These are phyloP conservation scores for Euphorbia schlechtendalii DNA, from an alignment of 441 rosid species.

Conservation along the genomic window DNA sequence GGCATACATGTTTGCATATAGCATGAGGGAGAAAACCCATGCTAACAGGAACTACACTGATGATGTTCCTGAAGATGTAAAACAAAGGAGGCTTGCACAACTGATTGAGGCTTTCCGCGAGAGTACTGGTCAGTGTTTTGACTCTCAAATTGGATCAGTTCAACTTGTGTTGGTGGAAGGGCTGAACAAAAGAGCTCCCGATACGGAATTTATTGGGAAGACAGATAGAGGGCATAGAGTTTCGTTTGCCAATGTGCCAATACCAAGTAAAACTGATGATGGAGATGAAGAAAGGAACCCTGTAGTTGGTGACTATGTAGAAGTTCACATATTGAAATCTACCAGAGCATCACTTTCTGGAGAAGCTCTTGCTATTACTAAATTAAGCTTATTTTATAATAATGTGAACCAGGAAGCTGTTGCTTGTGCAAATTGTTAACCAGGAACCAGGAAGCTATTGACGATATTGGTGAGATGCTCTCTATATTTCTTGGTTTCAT, in stretches of 20 bases:
- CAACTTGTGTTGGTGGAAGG: slow-evolving; percentile 88
- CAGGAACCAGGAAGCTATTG: too few species aligned
- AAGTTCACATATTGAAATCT: slow-evolving; percentile 57
- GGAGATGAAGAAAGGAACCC: slow-evolving; percentile 38
- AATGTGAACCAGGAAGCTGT: slow-evolving; percentile 31
- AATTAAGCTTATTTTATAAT: slow-evolving; percentile 49
- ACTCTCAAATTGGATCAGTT: slow-evolving; percentile 59
- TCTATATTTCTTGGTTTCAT: slow-evolving; percentile 4
- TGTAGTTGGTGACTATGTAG: slow-evolving; percentile 64
- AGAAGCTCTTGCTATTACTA: slow-evolving; percentile 67
- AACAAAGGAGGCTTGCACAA: slow-evolving; percentile 80
- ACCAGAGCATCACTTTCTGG: slow-evolving; percentile 68
- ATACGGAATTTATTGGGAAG: slow-evolving; percentile 77
- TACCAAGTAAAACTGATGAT: slow-evolving; percentile 31
- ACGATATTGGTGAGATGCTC: not conserved
- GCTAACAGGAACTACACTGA: slow-evolving; percentile 72
- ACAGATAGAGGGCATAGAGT: slow-evolving; percentile 82
- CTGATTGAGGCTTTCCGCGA: slow-evolving; percentile 69
- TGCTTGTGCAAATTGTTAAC: slow-evolving; percentile 35
- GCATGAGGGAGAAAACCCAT: slow-evolving; percentile 92
- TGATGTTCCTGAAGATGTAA: slow-evolving; percentile 75
- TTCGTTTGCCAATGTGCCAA: slow-evolving; percentile 40
- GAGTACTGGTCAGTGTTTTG: slow-evolving; percentile 66
- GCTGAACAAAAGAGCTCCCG: slow-evolving; percentile 84
- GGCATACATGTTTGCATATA: slow-evolving; percentile 97